A percentile compares a stretch with the other conserved stretches of the same genome.
phyloP scores from a whole-genome alignment of 1,284 basidiomycete genomes.

The Leccinum holopus region DNA sequence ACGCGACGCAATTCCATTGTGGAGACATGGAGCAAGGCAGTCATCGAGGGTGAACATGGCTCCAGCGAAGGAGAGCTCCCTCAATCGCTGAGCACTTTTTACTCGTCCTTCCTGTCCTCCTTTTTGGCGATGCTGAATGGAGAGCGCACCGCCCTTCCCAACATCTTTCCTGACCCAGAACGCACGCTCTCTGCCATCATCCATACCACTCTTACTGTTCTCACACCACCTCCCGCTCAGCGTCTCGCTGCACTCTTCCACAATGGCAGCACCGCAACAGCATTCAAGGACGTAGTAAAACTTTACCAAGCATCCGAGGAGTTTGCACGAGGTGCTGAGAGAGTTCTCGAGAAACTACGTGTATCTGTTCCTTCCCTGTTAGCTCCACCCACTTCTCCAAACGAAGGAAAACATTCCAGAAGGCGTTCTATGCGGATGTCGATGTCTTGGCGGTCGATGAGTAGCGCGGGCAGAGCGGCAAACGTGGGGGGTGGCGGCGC shows the following conservation, averaged over 20 bases:
- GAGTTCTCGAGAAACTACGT: constrained; percentile 73
- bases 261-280: constrained; percentile 55
- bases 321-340: constrained; percentile 69
- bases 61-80: constrained; percentile 27
- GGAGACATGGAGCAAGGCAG: constrained; percentile 63
- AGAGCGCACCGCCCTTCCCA: constrained; percentile 73
- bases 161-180: constrained; percentile 80
- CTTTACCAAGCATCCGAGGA: constrained; percentile 76
- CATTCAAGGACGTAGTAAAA: constrained; percentile 69
- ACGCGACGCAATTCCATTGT: constrained; percentile 67
- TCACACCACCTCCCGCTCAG: constrained; percentile 79
- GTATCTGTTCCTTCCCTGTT: constrained; percentile 40
- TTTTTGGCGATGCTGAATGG: constrained; percentile 65
- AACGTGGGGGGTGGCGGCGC: constrained; percentile 6
- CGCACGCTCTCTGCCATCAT: constrained; percentile 77
- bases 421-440: constrained; percentile 71
- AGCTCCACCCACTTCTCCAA: constrained; percentile 19
- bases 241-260: constrained; percentile 68
- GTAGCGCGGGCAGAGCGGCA: constrained; percentile 18
- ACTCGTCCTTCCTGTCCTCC: constrained; percentile 71
- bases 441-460: constrained; percentile 59
- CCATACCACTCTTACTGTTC: constrained; percentile 71
- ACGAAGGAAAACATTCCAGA: constrained; percentile 35
- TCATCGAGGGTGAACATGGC: constrained; percentile 41
- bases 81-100: constrained; percentile 60